Base-by-base conservation (phyloP, 2,329 filamentous ascomycete species). In the Cercospora sesami region DNA sequence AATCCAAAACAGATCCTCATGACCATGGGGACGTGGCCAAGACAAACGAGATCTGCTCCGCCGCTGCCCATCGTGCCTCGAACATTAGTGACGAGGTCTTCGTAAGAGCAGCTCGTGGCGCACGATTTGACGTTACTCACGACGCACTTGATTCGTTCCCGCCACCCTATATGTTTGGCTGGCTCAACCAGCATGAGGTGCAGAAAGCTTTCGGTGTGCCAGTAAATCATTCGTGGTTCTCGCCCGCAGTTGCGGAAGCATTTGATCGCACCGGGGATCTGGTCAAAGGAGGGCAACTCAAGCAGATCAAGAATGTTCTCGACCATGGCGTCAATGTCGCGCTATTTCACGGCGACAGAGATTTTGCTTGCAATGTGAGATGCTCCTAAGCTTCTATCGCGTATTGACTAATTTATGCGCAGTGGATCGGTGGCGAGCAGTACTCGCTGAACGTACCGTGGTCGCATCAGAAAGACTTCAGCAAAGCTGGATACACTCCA, bases 281-380 rank as follows among this genome's bases (percentile, higher is more conserved):
- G 71, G 65, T 69, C 14, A 72, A 68, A 58, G 71, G 70, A 45
- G 77, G 76, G 1, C 77, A 79, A 53, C 66, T 83, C 14, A 71
- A 78, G 2, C 80, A 81, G 57, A 69, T 84, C 10, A 78, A 77
- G 5, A 77, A 77, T 16, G 74, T 85, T 18, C 76, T 85, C 18
- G 74, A 75, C 31, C 74, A 79, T 4, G 80, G 81, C 39, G 76
- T 85, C 60, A 81, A 87, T 21, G 86, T 95, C 26, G 88, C 89
- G 5, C 80, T 95, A 68, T 85, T 93, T 65, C 92, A 94, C 76
- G 87, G 87, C 8, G 87, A 89, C 71, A 83, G 85, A 33, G 86
- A 87, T 72, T 84, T 84, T 71, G 83, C 85, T 61, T 86, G 81
- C 64, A 80, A 80, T 61, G 61, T 63, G 23, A 63, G 61, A 23